These are phyloP conservation scores for Pyrenopolyporus hunteri DNA, from an alignment of 495 filamentous ascomycete genomes.

Conservation along the genomic window DNA sequence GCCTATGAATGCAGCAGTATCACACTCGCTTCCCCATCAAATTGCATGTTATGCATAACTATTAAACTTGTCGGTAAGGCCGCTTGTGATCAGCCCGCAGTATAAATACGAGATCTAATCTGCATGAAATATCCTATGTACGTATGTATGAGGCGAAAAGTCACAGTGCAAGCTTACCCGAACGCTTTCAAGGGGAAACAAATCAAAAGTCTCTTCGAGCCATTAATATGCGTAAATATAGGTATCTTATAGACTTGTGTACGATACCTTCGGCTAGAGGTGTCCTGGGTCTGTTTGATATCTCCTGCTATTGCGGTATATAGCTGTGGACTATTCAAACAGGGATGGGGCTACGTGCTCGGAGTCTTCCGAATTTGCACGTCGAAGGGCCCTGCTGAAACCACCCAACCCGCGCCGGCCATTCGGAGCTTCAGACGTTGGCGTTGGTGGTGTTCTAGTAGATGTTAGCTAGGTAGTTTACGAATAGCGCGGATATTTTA, in stretches of 20 bases:
- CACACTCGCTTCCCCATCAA: neutral
- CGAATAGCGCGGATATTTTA: neutral
- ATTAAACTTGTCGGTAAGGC: slow-evolving; percentile 11
- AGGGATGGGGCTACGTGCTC: neutral
- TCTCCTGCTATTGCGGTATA: too few relatives aligned
- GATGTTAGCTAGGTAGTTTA: neutral
- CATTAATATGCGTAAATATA: too few relatives aligned
- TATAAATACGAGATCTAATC: neutral
- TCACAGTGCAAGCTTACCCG: neutral
- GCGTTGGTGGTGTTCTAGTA: neutral
- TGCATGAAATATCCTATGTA: too few relatives aligned
- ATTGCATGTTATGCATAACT: too few relatives aligned
- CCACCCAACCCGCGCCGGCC: neutral
- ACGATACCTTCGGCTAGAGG: too few relatives aligned
- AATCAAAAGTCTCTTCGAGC: too few relatives aligned
- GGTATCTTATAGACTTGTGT: too few relatives aligned
- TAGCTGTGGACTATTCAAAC: too few relatives aligned
- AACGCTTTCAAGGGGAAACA: too few relatives aligned
- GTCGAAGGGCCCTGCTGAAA: neutral
- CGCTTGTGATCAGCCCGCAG: neutral
- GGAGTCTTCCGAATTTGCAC: neutral
- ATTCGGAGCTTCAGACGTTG: neutral
- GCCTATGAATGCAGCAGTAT: neutral
- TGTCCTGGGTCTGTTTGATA: too few relatives aligned
- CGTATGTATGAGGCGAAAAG: neutral